Percentiles rank a stretch among this genome's conserved stretches.
phyloP scores from a whole-genome alignment of 768 basidiomycete species.

The Galerina marginata region DNA sequence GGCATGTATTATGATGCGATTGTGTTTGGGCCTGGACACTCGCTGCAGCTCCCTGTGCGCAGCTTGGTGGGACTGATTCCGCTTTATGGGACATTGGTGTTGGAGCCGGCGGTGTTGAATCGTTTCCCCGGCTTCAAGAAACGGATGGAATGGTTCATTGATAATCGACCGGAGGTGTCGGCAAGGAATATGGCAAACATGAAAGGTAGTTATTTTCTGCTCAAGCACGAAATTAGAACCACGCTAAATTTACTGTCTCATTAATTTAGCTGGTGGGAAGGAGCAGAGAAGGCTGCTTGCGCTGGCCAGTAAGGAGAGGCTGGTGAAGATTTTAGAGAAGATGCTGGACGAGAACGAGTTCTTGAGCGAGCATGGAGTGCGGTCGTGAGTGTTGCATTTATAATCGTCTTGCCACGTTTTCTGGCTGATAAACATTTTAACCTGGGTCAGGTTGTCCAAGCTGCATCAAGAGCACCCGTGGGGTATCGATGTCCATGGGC shows the following conservation, averaged over 20 bases:
- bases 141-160: conserved; percentile 97
- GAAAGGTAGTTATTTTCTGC: conserved; percentile 58
- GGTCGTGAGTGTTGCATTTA: conserved; percentile 74
- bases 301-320: conserved; percentile 88
- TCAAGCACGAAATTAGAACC: background rate
- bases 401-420: background rate
- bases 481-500: conserved; percentile 93
- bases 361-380: conserved; percentile 91
- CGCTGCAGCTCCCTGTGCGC: conserved; percentile 91
- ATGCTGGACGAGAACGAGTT: conserved; percentile 99
- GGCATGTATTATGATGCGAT: conserved; percentile 99
- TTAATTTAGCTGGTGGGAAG: conserved; percentile 57
- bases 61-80: conserved; percentile 98
- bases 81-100: conserved; percentile 90
- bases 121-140: conserved; percentile 98
- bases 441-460: conserved; percentile 75
- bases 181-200: conserved; percentile 96
- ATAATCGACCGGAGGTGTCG: conserved; percentile 88
- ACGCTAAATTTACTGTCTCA: conserved; percentile 1
- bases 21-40: conserved; percentile 78
- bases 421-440: background rate
- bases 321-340: conserved; percentile 88
- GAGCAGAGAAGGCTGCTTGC: conserved; percentile 90
- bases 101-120: conserved; percentile 89
- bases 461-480: conserved; percentile 91